phyloP scores from a whole-genome alignment of 2,329 filamentous ascomycete genomes.

The Cladophialophora chaetospira region DNA sequence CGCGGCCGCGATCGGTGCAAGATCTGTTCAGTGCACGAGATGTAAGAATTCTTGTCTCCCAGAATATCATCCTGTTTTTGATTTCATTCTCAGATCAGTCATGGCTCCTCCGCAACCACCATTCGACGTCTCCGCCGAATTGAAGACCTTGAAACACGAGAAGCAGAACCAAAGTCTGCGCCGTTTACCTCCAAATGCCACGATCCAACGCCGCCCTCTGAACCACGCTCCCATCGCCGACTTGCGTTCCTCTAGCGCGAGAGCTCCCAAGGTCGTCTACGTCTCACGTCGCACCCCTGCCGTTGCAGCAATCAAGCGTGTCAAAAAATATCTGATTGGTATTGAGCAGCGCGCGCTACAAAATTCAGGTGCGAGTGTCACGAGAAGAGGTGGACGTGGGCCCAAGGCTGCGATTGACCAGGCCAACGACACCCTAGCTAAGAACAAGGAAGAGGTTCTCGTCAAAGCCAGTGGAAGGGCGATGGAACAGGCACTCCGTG shows the following conservation, averaged over 20 bases:
- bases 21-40: too few relatives aligned
- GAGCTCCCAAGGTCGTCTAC: constrained; percentile 58
- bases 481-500: constrained; percentile 57
- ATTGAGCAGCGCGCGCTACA: constrained; percentile 53
- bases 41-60: background rate
- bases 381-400: constrained; percentile 23
- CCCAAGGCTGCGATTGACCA: constrained; percentile 34
- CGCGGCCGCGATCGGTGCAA: too few relatives aligned
- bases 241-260: constrained; percentile 51
- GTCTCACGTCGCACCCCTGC: constrained; percentile 57
- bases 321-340: constrained; percentile 56
- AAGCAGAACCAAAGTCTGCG: constrained; percentile 29
- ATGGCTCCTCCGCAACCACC: background rate
- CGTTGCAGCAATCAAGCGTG: constrained; percentile 61
- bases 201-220: constrained; percentile 59
- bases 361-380: constrained; percentile 25
- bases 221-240: constrained; percentile 58
- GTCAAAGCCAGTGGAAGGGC: constrained; percentile 63
- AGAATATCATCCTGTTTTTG: background rate
- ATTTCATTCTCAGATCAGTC: background rate
- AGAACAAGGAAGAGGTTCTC: constrained; percentile 52
- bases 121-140: constrained; percentile 24
- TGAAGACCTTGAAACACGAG: constrained; percentile 26
- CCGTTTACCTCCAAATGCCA: constrained; percentile 40
- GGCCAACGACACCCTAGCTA: constrained; percentile 39